These are phyloP conservation scores for Colletotrichum sojae DNA, from an alignment of 2,329 filamentous ascomycete genomes.

Conservation along the genomic window DNA sequence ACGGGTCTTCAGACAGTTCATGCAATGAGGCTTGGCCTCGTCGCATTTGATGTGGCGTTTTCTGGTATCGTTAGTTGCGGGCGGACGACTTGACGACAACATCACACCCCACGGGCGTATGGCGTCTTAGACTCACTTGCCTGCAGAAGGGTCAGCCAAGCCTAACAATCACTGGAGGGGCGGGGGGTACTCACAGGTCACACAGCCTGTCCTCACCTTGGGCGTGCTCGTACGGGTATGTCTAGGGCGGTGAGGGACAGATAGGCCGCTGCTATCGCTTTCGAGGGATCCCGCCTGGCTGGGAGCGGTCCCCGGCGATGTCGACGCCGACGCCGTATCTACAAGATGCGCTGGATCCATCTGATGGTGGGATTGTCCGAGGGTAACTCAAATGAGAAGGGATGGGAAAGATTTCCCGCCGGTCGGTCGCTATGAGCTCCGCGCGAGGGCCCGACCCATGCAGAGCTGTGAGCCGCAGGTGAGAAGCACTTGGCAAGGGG, in stretches of 20 bases:
- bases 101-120: background rate
- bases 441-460: constrained; percentile 20
- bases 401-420: constrained; percentile 23
- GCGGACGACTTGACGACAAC: background rate
- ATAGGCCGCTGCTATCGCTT: constrained; percentile 1
- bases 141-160: constrained; percentile 23
- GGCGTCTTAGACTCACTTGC: constrained; percentile 32
- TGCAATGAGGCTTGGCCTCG: constrained; percentile 57
- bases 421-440: constrained; percentile 23
- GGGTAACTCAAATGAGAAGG: constrained; percentile 25
- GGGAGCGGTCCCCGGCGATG: constrained; percentile 9
- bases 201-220: constrained; percentile 42
- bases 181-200: constrained; percentile 37
- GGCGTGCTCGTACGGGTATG: constrained; percentile 41
- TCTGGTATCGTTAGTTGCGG: constrained; percentile 13
- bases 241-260: constrained; percentile 28
- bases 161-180: background rate
- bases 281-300: constrained; percentile 27
- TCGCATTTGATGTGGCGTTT: constrained; percentile 59
- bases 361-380: constrained; percentile 23
- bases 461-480: constrained; percentile 23
- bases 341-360: constrained; percentile 32
- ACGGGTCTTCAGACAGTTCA: constrained; percentile 51
- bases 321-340: constrained; percentile 30
- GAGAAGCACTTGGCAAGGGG: constrained; percentile 19